Percentiles rank a stretch among this genome's conserved stretches.
Evolutionary conservation across 1,284 basidiomycete genomes (phyloP).

Genomic region (Sanghuangporus sanghuang): DNA sequence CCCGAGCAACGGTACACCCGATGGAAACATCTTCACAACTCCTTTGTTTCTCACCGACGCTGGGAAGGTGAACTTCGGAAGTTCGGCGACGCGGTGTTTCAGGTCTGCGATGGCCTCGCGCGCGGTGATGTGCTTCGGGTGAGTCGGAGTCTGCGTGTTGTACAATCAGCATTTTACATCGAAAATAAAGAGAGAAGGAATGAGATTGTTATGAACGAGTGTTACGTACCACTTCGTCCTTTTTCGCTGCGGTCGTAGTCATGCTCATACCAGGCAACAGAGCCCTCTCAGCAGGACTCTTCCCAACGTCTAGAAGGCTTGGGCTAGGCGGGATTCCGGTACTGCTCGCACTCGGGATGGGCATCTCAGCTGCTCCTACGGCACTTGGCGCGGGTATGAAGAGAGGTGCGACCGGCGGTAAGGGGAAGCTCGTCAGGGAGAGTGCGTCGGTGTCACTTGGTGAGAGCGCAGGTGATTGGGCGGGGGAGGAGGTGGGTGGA

Average conservation of each 20-base stretch:
- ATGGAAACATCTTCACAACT: neutral
- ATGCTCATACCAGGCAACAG: conserved; percentile 1
- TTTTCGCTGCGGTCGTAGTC: neutral
- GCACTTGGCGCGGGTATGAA: conserved; percentile 3
- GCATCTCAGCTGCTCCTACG: conserved; percentile 4
- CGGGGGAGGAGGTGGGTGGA: neutral
- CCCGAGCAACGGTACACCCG: conserved; percentile 4
- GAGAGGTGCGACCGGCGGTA: conserved; percentile 1
- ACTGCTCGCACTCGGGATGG: conserved; percentile 1
- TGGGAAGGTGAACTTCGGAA: neutral
- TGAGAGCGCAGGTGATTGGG: neutral
- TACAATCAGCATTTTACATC: neutral
- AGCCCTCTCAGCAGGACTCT: conserved; percentile 3
- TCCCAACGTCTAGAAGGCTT: neutral
- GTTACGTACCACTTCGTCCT: neutral
- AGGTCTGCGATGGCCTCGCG: conserved; percentile 10
- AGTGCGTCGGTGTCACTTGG: conserved; percentile 1
- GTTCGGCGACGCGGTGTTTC: conserved; percentile 5
- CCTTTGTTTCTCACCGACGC: neutral
- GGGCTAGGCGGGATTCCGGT: conserved; percentile 1
- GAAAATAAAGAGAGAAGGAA: neutral
- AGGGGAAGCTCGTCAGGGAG: conserved; percentile 4
- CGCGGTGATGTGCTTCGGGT: conserved; percentile 4
- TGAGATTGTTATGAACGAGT: neutral
- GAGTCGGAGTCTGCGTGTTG: neutral